Evolutionary conservation across 805 yeast species (phyloP).

Genomic region (Lipomyces lipofer): DNA sequence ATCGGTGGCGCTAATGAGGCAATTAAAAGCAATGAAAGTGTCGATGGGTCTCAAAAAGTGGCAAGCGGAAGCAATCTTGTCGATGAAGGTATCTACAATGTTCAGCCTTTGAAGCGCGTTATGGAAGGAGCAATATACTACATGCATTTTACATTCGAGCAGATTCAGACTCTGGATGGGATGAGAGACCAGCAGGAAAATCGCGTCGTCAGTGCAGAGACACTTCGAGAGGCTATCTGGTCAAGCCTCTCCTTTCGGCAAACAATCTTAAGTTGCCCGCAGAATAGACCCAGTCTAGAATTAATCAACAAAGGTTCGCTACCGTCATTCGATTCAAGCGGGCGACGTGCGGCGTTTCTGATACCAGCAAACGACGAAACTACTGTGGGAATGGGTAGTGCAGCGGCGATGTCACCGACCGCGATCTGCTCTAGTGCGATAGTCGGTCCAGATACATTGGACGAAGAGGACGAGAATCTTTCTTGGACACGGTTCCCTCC

Average conservation of each 20-base stretch:
- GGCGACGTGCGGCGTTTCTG: constrained; percentile 9
- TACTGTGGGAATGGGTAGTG: constrained; percentile 47
- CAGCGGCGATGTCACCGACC: constrained; percentile 32
- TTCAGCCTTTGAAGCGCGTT: constrained; percentile 37
- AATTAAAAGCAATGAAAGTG: background rate
- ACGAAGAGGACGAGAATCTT: constrained; percentile 2
- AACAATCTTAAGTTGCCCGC: constrained; percentile 40
- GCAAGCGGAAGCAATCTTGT: too few relatives aligned
- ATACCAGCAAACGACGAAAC: constrained; percentile 50
- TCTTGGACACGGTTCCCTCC: constrained; percentile 50
- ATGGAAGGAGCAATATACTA: constrained; percentile 48
- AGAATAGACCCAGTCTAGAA: constrained; percentile 3
- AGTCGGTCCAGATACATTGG: too few relatives aligned
- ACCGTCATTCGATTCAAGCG: background rate
- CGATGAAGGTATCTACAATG: constrained; percentile 1
- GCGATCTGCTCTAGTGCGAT: background rate
- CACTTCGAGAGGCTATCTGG: constrained; percentile 54
- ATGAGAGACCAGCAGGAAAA: constrained; percentile 42
- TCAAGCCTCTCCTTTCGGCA: constrained; percentile 48
- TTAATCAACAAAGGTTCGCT: constrained; percentile 6
- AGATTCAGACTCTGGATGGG: constrained; percentile 48
- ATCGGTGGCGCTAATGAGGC: background rate
- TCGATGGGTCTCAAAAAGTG: background rate
- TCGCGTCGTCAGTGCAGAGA: constrained; percentile 44
- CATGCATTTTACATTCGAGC: constrained; percentile 53